Evolutionary conservation across 495 filamentous ascomycete genomes (phyloP), one percentile per base, ranked within the genome.

Genomic region (Tuber brumale): DNA sequence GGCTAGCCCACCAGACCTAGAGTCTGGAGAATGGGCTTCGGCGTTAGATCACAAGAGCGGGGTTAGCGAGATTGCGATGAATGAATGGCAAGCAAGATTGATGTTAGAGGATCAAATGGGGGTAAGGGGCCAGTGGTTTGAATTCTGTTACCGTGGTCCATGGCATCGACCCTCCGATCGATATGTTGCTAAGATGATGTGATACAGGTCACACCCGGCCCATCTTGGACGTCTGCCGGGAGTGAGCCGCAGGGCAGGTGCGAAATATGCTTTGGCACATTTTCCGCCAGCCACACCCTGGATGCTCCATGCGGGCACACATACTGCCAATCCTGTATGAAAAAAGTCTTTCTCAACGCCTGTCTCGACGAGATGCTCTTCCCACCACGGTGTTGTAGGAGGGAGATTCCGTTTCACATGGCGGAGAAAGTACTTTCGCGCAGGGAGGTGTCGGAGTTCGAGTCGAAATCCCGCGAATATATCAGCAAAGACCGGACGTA

Each of bases 311-410:
- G 81, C n/a, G 42, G 23, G 4, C 77, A 83, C 46, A 23, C 44
- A 19, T 83, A 83, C 61, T 82, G 81, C 21, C 10, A 75, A 42
- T 39, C 16, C 37, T 82, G 81, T 45, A 42, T 82, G 18, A 78
- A 75, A 45, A 69, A 78, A 37, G 48, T 83, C 18, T 83, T 83
- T 43, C 21, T 70, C 21, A 78, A 75, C 41, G 77, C 78, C 1
- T 78, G 61, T 18, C 72, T 73, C 7, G 81, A 83, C 46, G 78
- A 83, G 43, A 70, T 74, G 23, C 69, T 79, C 6, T 87, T 85
- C 69, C 87, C 87, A 18, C 85, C 86, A 21, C 85, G 85, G 51
- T 88, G 87, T 77, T 87, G 85, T 70, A 81, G 73, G 69, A 75
- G 85, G 44, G 73, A 81, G 9, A 85, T 88, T 18, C 78, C 82